A percentile compares a stretch with the other conserved stretches of the same genome.
Conservation (phyloP, 768 basidiomycete species). For the Tylopilus cervinicoccineus region DNA sequence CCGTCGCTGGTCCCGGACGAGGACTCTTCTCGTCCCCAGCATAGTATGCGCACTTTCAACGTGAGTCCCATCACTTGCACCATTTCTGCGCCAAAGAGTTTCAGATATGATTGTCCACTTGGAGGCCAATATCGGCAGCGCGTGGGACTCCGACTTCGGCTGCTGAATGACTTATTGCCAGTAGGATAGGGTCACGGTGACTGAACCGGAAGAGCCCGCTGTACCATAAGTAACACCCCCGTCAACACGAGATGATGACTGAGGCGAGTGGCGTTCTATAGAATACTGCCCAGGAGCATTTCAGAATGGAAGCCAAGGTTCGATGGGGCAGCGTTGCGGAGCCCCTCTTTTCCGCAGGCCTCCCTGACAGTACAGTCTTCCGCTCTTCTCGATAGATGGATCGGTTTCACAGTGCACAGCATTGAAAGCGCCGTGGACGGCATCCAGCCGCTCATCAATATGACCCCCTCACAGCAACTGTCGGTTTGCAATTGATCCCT, state of each 20-base stretch:
- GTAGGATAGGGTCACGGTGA: constrained; percentile 13
- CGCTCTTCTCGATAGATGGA: constrained; percentile 9
- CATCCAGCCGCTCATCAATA: not conserved
- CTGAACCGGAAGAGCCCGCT: not conserved
- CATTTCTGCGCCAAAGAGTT: not conserved
- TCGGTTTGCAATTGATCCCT: not conserved
- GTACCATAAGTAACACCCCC: constrained; percentile 11
- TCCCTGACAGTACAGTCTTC: constrained; percentile 8
- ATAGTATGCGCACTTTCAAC: not conserved
- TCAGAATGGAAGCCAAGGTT: constrained; percentile 12
- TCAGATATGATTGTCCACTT: not conserved
- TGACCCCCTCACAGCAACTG: not conserved
- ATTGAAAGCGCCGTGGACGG: not conserved
- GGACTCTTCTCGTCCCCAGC: not conserved
- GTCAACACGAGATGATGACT: constrained; percentile 10
- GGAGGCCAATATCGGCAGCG: constrained; percentile 13
- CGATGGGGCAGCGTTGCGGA: not conserved
- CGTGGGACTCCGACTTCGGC: constrained; percentile 21
- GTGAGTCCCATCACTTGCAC: constrained; percentile 2
- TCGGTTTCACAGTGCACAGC: constrained; percentile 5
- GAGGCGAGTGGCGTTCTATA: constrained; percentile 20
- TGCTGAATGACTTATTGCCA: constrained; percentile 1
- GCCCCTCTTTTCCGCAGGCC: constrained; percentile 10
- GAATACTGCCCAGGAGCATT: not conserved
- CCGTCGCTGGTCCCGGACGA: constrained; percentile 10